A percentile compares a stretch with the other conserved stretches of the same genome.
Evolutionary conservation across 1,139 yeast species (phyloP).

Genomic region (Blastobotrys arbuscula): DNA sequence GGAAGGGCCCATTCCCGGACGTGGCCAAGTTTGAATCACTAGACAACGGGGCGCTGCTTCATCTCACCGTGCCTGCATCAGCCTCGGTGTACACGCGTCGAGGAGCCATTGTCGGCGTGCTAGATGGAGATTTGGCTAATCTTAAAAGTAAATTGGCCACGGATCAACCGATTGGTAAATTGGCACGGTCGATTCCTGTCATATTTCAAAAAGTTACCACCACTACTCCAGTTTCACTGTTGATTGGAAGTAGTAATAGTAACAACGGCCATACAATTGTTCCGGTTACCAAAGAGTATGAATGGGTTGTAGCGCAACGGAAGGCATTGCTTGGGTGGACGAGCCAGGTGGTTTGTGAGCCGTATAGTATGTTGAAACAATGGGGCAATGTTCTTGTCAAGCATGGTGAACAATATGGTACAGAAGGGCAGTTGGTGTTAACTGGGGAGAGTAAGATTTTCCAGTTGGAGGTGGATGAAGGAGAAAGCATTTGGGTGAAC

Average conservation of each 20-base stretch:
- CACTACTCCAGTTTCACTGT: constrained; percentile 26
- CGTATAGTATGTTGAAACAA: constrained; percentile 17
- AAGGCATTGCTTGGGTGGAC: constrained; percentile 35
- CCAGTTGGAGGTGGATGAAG: constrained; percentile 28
- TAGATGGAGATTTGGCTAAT: constrained; percentile 34
- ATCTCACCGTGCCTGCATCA: constrained; percentile 46
- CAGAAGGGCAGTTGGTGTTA: constrained; percentile 30
- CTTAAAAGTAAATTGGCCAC: constrained; percentile 19
- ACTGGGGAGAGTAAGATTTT: constrained; percentile 34
- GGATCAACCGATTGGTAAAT: constrained; percentile 18
- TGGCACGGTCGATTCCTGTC: constrained; percentile 22
- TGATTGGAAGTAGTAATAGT: constrained; percentile 14
- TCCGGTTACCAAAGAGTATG: constrained; percentile 13
- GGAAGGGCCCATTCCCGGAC: constrained; percentile 10
- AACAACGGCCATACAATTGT: constrained; percentile 13
- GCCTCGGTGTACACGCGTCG: constrained; percentile 41
- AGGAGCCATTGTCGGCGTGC: constrained; percentile 44
- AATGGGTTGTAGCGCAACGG: constrained; percentile 32
- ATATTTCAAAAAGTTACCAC: constrained; percentile 25
- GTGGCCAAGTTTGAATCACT: constrained; percentile 39
- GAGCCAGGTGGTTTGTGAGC: constrained; percentile 19
- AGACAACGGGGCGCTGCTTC: constrained; percentile 42
- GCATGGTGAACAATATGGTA: constrained; percentile 19
- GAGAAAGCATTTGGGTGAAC: constrained; percentile 30
- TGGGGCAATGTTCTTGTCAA: constrained; percentile 30